Percentiles rank a stretch among this genome's conserved stretches.
Conservation (phyloP, 345 rosid genomes). For the Melastoma malabathricum region DNA sequence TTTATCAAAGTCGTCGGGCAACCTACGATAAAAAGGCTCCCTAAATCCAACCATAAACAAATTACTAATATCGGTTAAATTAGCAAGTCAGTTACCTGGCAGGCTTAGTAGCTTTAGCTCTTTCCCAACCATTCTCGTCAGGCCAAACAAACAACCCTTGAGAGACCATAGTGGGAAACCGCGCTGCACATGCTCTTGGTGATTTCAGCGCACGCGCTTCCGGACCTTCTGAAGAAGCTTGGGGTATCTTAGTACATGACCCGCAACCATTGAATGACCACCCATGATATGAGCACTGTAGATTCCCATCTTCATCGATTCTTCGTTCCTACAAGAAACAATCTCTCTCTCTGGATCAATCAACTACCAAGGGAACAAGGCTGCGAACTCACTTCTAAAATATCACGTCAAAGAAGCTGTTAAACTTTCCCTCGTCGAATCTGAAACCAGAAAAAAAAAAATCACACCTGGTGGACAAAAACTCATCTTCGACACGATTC, state of each 20-base stretch:
- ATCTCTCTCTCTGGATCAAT: too few relatives aligned
- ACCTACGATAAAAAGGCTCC: conserved; percentile 23
- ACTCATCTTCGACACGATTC: too few relatives aligned
- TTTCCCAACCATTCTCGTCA: conserved; percentile 75
- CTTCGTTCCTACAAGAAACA: conserved; percentile 58
- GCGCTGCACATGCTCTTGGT: conserved; percentile 67
- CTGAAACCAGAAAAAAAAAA: too few relatives aligned
- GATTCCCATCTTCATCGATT: conserved; percentile 86
- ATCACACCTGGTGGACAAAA: too few relatives aligned
- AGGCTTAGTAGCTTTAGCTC: conserved; percentile 63
- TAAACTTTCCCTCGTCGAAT: too few relatives aligned
- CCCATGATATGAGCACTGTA: conserved; percentile 97
- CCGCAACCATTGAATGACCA: conserved; percentile 93
- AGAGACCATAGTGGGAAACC: conserved; percentile 80
- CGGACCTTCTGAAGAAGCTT: conserved; percentile 80
- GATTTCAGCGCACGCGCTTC: conserved; percentile 83
- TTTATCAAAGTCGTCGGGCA: conserved; percentile 77
- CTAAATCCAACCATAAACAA: neutral
- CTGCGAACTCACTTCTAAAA: too few relatives aligned
- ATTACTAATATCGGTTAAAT: conserved; percentile 1
- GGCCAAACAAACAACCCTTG: conserved; percentile 99
- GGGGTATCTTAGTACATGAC: conserved; percentile 79
- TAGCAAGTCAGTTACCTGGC: conserved; percentile 32
- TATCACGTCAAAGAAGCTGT: too few relatives aligned
- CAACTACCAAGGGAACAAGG: too few relatives aligned